Percentiles rank a stretch among this genome's conserved stretches.
Evolutionary conservation across 768 basidiomycete genomes (phyloP).

Genomic region (Mycena filopes): DNA sequence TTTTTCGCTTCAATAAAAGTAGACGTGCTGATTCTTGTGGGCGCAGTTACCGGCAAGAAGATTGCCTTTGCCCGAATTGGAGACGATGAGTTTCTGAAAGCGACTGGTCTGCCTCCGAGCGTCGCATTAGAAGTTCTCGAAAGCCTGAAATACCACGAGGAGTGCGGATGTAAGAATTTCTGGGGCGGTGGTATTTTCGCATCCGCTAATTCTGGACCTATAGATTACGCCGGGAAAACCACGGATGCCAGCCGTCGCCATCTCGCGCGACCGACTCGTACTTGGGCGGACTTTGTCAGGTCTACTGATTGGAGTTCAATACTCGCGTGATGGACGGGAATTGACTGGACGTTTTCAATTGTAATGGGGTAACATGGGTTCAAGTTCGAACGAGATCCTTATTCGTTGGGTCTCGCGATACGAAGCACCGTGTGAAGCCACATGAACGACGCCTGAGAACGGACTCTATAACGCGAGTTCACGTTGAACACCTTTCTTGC

Average conservation of each 20-base stretch:
- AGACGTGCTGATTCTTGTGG: neutral
- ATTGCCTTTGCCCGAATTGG: slow-evolving; percentile 4
- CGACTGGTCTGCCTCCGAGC: slow-evolving; percentile 11
- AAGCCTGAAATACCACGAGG: slow-evolving; percentile 28
- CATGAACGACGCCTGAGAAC: too few species aligned
- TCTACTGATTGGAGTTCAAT: slow-evolving; percentile 18
- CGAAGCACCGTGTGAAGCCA: too few species aligned
- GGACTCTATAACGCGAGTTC: too few species aligned
- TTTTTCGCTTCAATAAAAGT: neutral
- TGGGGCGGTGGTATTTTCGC: neutral
- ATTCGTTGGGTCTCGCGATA: too few species aligned
- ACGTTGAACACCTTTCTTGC: too few species aligned
- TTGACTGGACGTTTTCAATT: neutral
- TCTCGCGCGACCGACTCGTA: slow-evolving; percentile 22
- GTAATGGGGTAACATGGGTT: neutral
- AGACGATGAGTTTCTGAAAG: slow-evolving; percentile 17
- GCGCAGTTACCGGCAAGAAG: slow-evolving; percentile 23
- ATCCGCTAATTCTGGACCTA: neutral
- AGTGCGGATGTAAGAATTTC: slow-evolving; percentile 17
- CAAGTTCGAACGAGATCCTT: too few species aligned
- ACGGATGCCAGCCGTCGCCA: slow-evolving; percentile 7
- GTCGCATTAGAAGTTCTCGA: slow-evolving; percentile 23
- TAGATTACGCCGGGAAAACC: slow-evolving; percentile 22
- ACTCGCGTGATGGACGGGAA: neutral
- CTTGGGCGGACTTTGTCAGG: slow-evolving; percentile 22